Evolutionary conservation across 2,329 filamentous ascomycete species (phyloP).

Genomic region (Mollisiaceae sp.): DNA sequence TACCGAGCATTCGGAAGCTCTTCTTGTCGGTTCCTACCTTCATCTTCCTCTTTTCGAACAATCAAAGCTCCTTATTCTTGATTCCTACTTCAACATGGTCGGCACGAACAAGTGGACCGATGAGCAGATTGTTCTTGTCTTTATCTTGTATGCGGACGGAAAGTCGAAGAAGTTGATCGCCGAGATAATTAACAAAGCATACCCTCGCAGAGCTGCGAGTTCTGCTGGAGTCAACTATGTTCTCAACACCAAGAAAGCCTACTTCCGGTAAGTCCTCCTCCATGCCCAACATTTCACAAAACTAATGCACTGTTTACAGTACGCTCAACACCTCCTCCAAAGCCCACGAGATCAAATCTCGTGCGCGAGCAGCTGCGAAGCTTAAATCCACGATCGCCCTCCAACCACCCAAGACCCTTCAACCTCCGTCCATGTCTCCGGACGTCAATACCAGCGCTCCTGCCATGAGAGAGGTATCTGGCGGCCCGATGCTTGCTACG

Average conservation of each 20-base stretch:
- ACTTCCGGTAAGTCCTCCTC: not conserved
- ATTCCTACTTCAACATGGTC: not conserved
- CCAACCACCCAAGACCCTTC: too few relatives aligned
- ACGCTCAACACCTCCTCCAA: not conserved
- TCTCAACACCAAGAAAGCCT: not conserved
- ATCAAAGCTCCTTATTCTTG: not conserved
- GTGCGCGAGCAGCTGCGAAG: not conserved
- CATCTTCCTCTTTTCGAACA: not conserved
- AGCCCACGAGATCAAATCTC: not conserved
- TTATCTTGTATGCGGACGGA: not conserved
- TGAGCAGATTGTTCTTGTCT: not conserved
- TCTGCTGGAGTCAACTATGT: not conserved
- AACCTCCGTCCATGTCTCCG: too few relatives aligned
- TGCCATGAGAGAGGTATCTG: too few relatives aligned
- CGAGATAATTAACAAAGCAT: not conserved
- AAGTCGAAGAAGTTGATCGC: not conserved
- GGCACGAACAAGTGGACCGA: conserved; percentile 7
- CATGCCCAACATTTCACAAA: not conserved
- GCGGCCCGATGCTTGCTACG: too few relatives aligned
- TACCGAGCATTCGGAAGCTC: not conserved
- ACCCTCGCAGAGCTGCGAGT: not conserved
- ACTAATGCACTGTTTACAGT: not conserved
- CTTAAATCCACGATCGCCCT: not conserved
- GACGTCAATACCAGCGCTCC: too few relatives aligned
- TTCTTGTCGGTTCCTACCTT: not conserved